Conservation (phyloP, 2,329 filamentous ascomycete genomes). For the Aspergillus costaricaensis region DNA sequence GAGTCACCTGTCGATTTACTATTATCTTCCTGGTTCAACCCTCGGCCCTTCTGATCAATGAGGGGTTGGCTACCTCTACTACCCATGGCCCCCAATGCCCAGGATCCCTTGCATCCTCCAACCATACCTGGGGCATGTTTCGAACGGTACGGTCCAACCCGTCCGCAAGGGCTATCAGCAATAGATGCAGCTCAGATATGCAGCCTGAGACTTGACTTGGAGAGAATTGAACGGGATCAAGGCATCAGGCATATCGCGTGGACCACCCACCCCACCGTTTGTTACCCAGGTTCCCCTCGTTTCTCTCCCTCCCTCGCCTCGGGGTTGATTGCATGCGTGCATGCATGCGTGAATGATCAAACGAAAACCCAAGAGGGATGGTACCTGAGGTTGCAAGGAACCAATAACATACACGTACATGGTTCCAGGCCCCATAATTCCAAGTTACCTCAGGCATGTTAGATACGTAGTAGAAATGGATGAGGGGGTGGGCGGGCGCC, state of each 20-base stretch:
- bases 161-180: conserved; percentile 13
- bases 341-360: background rate
- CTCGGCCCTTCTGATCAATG: background rate
- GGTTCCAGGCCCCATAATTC: background rate
- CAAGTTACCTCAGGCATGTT: background rate
- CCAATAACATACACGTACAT: background rate
- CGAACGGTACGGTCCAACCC: conserved; percentile 21
- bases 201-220: background rate
- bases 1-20: background rate
- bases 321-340: background rate
- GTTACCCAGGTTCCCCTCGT: background rate
- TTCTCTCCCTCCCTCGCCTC: background rate
- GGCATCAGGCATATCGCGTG: background rate
- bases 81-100: background rate
- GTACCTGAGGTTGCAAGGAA: conserved; percentile 5
- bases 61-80: background rate
- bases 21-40: no score
- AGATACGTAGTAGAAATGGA: background rate
- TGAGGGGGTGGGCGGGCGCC: background rate
- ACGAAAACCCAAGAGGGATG: background rate
- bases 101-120: conserved; percentile 15
- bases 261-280: background rate
- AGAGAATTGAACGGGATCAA: background rate
- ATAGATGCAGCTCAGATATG: background rate
- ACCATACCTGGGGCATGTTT: conserved; percentile 3